A percentile compares a stretch with the other conserved stretches of the same genome.
These are phyloP conservation scores for Metschnikowia orientalis DNA, from an alignment of 805 yeast genomes.

Conservation along the genomic window DNA sequence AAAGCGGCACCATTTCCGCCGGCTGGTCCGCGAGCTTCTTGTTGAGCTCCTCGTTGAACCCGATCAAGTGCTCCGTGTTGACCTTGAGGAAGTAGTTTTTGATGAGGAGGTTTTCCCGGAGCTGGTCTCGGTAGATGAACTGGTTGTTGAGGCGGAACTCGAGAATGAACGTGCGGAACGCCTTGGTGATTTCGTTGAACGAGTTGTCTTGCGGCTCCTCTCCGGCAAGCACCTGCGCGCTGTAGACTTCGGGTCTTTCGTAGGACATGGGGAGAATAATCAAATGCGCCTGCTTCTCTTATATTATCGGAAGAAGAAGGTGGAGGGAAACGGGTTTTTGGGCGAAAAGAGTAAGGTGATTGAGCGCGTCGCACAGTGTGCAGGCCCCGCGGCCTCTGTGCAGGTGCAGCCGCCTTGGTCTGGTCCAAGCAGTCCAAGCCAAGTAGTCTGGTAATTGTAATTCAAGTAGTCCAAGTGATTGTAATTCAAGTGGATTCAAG, in stretches of 20 bases:
- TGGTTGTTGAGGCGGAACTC: slow-evolving; percentile 81
- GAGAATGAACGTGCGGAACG: slow-evolving; percentile 75
- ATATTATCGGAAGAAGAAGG: neutral
- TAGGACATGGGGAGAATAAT: slow-evolving; percentile 53
- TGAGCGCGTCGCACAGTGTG: neutral
- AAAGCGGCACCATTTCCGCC: slow-evolving; percentile 76
- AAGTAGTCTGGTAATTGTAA: too few species aligned
- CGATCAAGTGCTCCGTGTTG: slow-evolving; percentile 76
- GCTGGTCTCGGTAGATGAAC: slow-evolving; percentile 85
- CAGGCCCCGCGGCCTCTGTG: slow-evolving; percentile 4
- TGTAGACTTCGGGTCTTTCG: slow-evolving; percentile 66
- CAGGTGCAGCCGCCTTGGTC: too few species aligned
- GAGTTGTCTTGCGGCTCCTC: slow-evolving; percentile 63
- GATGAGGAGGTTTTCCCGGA: slow-evolving; percentile 79
- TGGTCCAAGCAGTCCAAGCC: too few species aligned
- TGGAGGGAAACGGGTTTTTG: neutral
- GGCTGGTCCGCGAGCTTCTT: slow-evolving; percentile 85
- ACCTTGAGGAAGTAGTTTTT: slow-evolving; percentile 70
- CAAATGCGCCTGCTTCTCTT: too few species aligned
- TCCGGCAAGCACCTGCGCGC: slow-evolving; percentile 85
- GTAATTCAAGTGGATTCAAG: too few species aligned
- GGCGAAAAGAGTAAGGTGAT: slow-evolving; percentile 3
- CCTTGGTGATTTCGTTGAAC: slow-evolving; percentile 64
- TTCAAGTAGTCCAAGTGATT: too few species aligned
- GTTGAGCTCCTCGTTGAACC: slow-evolving; percentile 84